phyloP scores from a whole-genome alignment of 371 early-diverging fungal genomes.

The Mucor irregularis region DNA sequence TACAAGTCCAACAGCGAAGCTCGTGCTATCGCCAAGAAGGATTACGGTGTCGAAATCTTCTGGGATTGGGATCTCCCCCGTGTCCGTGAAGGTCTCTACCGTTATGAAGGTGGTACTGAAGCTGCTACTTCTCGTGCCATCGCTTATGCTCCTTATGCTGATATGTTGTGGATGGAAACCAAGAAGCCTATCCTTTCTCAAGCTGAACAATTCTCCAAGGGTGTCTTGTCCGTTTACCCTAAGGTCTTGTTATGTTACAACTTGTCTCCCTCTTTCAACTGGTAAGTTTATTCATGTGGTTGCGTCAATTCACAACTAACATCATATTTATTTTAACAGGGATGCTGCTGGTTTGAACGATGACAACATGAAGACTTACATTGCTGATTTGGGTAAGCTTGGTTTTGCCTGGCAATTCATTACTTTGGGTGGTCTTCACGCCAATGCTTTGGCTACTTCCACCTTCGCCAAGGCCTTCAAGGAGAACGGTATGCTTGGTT shows the following conservation, averaged over 20 bases:
- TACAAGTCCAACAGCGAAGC: conserved; percentile 84
- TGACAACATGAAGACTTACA: conserved; percentile 82
- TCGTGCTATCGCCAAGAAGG: conserved; percentile 69
- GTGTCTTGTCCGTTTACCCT: conserved; percentile 70
- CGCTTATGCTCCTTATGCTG: conserved; percentile 92
- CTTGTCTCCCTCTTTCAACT: conserved; percentile 98
- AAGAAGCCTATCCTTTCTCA: conserved; percentile 91
- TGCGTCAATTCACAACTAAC: no score
- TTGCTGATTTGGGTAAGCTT: conserved; percentile 80
- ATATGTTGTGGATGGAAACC: conserved; percentile 98
- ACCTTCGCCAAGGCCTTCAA: conserved; percentile 91
- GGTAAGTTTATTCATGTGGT: conserved; percentile 64
- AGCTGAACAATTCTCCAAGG: conserved; percentile 90
- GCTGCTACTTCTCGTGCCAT: conserved; percentile 88
- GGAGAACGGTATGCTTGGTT: conserved; percentile 92
- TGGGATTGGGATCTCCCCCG: conserved; percentile 94
- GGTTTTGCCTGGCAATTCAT: conserved; percentile 99
- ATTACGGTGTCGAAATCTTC: conserved; percentile 77
- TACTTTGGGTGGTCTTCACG: conserved; percentile 98
- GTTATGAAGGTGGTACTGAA: conserved; percentile 93
- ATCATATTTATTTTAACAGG: conserved; percentile 16
- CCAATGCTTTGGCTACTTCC: conserved; percentile 82
- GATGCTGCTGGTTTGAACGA: conserved; percentile 93
- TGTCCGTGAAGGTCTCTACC: conserved; percentile 95
- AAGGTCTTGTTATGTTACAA: conserved; percentile 88